Base-by-base conservation (phyloP, 2,329 filamentous ascomycete species). In the Curvularia spicifera region DNA sequence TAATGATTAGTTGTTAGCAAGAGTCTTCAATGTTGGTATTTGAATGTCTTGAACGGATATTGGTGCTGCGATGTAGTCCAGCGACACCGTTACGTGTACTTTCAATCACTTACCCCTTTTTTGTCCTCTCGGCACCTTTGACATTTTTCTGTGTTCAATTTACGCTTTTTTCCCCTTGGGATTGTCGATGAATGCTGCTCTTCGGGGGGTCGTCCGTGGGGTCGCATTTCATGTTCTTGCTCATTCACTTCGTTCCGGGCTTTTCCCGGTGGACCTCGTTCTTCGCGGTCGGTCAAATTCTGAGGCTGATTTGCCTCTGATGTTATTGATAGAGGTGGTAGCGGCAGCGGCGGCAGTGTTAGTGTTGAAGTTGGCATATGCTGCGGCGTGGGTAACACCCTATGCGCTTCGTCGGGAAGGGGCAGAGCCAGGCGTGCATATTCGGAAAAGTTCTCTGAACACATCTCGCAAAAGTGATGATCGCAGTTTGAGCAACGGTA, bases 101-200 rank as follows among this genome's bases (percentile, higher is more conserved):
- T 15, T 8, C 13, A 15, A 26, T 15, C 22, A 43, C 40, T 43
- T 43, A 43, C 22, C 3, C 12, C 2, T 8, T 51, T 31, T 13
- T 56, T 56, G 2, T 56, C 54, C 0, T 18, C 2, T 8, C 54
- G 15, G 9, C 48, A 56, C 28, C 33, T 15, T 5, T 52, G 26
- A 3, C 54, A 56, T n/a, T 56, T 52, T 2, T 5, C 26, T 24
- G 42, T 49, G 15, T 49, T 39, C 45, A 53, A 10, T 8, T 45
- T 44, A 5, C 44, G 50, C 22, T 31, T 50, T 3, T 26, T 29
- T 22, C 4, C 0, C 15, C 18, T 12, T 40, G 31, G 10, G 1
- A 12, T 13, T 3, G 28, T 5, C 5, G 6, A 9, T 6, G 2
- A 12, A 3, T 45, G 42, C 10, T 4, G 22, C n/a, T 4, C n/a